Evolutionary conservation across 495 filamentous ascomycete species (phyloP).

Genomic region (Penicillium nucicola): DNA sequence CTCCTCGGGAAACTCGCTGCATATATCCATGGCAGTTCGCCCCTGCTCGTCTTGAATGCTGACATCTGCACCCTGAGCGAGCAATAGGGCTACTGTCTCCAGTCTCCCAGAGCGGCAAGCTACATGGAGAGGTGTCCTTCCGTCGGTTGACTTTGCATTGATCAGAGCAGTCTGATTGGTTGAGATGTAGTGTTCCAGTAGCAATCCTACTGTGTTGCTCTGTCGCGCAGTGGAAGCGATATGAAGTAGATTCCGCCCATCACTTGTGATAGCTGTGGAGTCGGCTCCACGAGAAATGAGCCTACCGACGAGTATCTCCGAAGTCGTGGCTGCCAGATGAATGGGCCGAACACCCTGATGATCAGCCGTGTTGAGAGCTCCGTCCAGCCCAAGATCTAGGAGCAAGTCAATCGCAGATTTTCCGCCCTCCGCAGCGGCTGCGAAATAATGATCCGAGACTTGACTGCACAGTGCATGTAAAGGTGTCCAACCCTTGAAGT

Average conservation of each 20-base stretch:
- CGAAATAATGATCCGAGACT: slow-evolving; percentile 7
- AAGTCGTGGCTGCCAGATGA: slow-evolving; percentile 32
- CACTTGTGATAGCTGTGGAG: slow-evolving; percentile 16
- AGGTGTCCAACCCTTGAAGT: slow-evolving; percentile 22
- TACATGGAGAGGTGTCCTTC: slow-evolving; percentile 28
- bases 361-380: slow-evolving; percentile 7
- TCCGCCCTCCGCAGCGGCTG: not conserved
- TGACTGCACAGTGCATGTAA: slow-evolving; percentile 19
- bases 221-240: slow-evolving; percentile 32
- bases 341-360: slow-evolving; percentile 20
- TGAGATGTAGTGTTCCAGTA: slow-evolving; percentile 24
- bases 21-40: slow-evolving; percentile 5
- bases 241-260: slow-evolving; percentile 36
- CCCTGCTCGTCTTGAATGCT: slow-evolving; percentile 1
- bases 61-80: slow-evolving; percentile 30
- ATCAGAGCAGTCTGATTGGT: slow-evolving; percentile 7
- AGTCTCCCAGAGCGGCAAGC: slow-evolving; percentile 35
- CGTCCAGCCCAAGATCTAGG: slow-evolving; percentile 2
- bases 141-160: slow-evolving; percentile 12
- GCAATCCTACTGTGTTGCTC: slow-evolving; percentile 34
- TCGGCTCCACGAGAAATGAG: slow-evolving; percentile 37
- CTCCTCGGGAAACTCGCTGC: slow-evolving; percentile 8
- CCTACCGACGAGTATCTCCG: slow-evolving; percentile 22
- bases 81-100: slow-evolving; percentile 31
- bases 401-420: slow-evolving; percentile 10